Percentiles rank a stretch among this genome's conserved stretches.
phyloP scores from a whole-genome alignment of 805 yeast genomes.

The Cyberlindnera amylophila region DNA sequence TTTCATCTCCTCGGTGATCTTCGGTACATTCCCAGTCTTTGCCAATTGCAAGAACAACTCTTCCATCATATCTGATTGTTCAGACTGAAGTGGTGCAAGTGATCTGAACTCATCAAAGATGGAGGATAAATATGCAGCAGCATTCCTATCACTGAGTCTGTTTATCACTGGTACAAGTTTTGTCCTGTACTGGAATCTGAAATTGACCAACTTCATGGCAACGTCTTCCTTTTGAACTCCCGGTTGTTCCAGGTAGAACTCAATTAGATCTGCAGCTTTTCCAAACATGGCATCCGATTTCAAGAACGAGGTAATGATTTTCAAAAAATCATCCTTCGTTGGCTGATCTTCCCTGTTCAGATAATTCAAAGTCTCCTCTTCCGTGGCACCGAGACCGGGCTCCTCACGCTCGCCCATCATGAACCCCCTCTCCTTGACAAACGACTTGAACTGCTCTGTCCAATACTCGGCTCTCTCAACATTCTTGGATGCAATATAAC shows the following conservation, averaged over 20 bases:
- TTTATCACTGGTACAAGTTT: conserved; percentile 24
- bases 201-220: conserved; percentile 20
- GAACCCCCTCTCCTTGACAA: conserved; percentile 29
- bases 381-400: conserved; percentile 24
- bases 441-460: conserved; percentile 27
- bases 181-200: conserved; percentile 25
- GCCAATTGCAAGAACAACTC: conserved; percentile 18
- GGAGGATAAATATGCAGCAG: conserved; percentile 16
- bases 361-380: conserved; percentile 29
- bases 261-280: conserved; percentile 20
- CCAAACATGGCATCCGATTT: conserved; percentile 3
- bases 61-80: conserved; percentile 20
- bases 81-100: conserved; percentile 13
- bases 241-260: conserved; percentile 24
- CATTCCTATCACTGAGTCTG: conserved; percentile 13
- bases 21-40: conserved; percentile 16
- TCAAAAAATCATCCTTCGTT: conserved; percentile 25
- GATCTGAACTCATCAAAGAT: conserved; percentile 20
- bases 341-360: conserved; percentile 29
- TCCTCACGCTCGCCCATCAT: conserved; percentile 6
- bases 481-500: conserved; percentile 28
- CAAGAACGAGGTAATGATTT: conserved; percentile 26
- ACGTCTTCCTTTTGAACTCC: conserved; percentile 17
- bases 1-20: conserved; percentile 13
- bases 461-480: conserved; percentile 31